A percentile compares a stretch with the other conserved stretches of the same genome.
phyloP scores from a whole-genome alignment of 768 basidiomycete species.

The Lactifluus pinguis region DNA sequence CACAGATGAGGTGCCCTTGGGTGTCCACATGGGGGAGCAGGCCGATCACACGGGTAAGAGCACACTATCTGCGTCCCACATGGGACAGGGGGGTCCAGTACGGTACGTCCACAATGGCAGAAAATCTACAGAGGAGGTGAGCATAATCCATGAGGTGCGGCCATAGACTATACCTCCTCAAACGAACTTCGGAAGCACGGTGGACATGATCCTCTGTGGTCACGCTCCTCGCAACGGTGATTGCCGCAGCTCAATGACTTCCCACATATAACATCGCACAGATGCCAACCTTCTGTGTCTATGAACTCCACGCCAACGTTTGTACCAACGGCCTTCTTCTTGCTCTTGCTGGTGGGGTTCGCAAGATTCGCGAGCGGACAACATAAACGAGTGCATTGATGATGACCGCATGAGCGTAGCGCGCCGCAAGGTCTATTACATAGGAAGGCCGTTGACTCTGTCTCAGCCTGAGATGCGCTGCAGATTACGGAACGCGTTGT shows the following conservation, averaged over 20 bases:
- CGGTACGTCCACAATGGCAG: slow-evolving; percentile 80
- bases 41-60: slow-evolving; percentile 66
- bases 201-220: slow-evolving; percentile 77
- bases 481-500: slow-evolving; percentile 53
- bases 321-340: slow-evolving; percentile 40
- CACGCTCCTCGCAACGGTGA: slow-evolving; percentile 68
- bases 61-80: slow-evolving; percentile 81
- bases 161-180: slow-evolving; percentile 58
- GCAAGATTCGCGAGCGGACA: slow-evolving; percentile 77
- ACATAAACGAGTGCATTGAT: slow-evolving; percentile 77
- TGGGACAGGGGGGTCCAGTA: slow-evolving; percentile 79
- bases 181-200: slow-evolving; percentile 84
- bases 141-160: background rate
- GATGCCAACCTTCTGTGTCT: slow-evolving; percentile 64
- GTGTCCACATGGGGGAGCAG: slow-evolving; percentile 74
- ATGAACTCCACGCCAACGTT: slow-evolving; percentile 34
- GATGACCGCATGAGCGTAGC: slow-evolving; percentile 74
- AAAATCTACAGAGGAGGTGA: slow-evolving; percentile 39
- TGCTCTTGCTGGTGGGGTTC: slow-evolving; percentile 41
- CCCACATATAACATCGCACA: slow-evolving; percentile 75
- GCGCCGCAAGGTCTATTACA: slow-evolving; percentile 78
- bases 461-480: slow-evolving; percentile 32
- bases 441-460: slow-evolving; percentile 43
- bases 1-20: slow-evolving; percentile 69
- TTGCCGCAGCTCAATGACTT: slow-evolving; percentile 66